Base-by-base conservation (phyloP, 169 alveolate species). In the Plasmodium malariae region DNA sequence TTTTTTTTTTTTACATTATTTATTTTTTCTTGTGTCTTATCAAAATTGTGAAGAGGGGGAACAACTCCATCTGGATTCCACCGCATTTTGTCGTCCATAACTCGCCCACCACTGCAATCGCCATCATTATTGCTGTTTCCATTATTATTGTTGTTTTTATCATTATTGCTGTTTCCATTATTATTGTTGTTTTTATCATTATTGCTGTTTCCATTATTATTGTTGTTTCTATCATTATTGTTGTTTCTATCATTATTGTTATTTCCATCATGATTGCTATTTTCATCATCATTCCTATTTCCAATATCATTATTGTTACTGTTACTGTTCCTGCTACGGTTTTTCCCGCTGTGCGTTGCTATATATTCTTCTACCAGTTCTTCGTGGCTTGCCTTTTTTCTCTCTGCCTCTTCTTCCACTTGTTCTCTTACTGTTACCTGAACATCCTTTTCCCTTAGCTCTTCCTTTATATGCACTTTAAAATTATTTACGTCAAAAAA, bases 401-500 rank as follows among this genome's bases (percentile, higher is more conserved):
- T 19, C 21, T n/a, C 85, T 14, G n/a, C n/a, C n/a, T 11, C 0
- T 34, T 21, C 6, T 9, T 24, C 26, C 12, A 24, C 14, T 30
- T 14, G 19, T 59, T 40, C 55, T 37, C 36, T 24, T 36, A 36
- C 4, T 62, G 37, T 78, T 34, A 78, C 11, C 14, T 78, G 55
- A 14, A 63, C 32, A 55, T 6, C 24, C 9, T 78, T 78, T 74
- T 74, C 49, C n/a, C 21, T 40, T 43, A 60, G 11, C 14, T 78
- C 89, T 1, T 63, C 54, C 2, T 49, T 62, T 51, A 17, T 3
- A 48, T 37, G 40, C 17, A 62, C 89, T 19, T 49, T 78, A 63
- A 78, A 78, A 78, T 78, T 78, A 5, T 69, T 62, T 6, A 45
- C 26, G n/a, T 78, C 51, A 1, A 43, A 78, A 26, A 30, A 19